Evolutionary conservation across 192 early-diverging fungal species (phyloP).

Genomic region (Coemansia reversa): DNA sequence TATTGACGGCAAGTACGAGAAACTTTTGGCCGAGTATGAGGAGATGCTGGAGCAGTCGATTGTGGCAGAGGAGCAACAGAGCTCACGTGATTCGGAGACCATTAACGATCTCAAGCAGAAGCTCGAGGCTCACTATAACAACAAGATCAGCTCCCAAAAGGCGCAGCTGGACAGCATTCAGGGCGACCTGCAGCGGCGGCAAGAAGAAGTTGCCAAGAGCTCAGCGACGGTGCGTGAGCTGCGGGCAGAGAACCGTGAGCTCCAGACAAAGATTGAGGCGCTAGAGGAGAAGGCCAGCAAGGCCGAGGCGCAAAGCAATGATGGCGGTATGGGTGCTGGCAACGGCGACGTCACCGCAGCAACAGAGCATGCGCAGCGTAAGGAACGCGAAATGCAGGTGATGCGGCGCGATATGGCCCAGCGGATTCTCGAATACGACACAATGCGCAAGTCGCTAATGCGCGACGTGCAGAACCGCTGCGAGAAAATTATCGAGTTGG

Average conservation of each 20-base stretch:
- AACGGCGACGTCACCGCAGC: conserved; percentile 37
- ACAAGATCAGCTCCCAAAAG: conserved; percentile 75
- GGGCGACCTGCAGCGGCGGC: conserved; percentile 53
- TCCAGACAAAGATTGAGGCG: conserved; percentile 30
- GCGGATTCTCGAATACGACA: conserved; percentile 91
- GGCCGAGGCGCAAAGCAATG: conserved; percentile 8
- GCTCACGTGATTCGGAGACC: conserved; percentile 59
- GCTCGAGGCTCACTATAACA: conserved; percentile 80
- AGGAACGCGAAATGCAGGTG: conserved; percentile 57
- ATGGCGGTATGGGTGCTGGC: conserved; percentile 6
- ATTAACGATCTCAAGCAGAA: conserved; percentile 80
- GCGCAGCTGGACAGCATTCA: conserved; percentile 59
- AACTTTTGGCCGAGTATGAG: conserved; percentile 53
- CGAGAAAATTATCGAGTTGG: conserved; percentile 97
- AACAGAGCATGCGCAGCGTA: conserved; percentile 49
- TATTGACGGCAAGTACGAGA: conserved; percentile 45
- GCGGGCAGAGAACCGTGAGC: conserved; percentile 48
- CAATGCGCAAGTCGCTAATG: conserved; percentile 98
- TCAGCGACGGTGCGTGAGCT: conserved; percentile 52
- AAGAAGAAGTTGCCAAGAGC: conserved; percentile 64
- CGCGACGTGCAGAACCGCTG: conserved; percentile 96
- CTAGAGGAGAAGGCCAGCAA: conserved; percentile 32
- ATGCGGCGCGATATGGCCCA: conserved; percentile 57
- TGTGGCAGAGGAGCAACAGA: conserved; percentile 51
- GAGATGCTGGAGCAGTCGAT: conserved; percentile 57